These are phyloP conservation scores for Chiua sp. DNA, from an alignment of 1,284 basidiomycete species.

Conservation along the genomic window DNA sequence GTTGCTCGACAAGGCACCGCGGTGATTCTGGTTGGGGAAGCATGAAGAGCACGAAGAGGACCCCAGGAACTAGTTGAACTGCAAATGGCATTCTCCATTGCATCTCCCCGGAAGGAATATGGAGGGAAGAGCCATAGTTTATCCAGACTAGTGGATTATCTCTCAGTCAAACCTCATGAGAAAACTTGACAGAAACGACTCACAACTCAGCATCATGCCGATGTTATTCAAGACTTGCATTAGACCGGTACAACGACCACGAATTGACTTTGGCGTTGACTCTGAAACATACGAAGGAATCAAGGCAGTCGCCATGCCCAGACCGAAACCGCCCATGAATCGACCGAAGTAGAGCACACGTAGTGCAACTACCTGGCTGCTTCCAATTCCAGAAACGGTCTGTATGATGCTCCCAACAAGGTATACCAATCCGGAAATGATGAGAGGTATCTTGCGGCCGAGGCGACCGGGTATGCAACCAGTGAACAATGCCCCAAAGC, in stretches of 20 bases:
- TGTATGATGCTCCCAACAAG: constrained; percentile 60
- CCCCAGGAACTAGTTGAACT: constrained; percentile 57
- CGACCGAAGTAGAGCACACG: constrained; percentile 53
- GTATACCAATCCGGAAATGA: constrained; percentile 59
- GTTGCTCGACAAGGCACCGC: constrained; percentile 63
- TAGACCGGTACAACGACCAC: constrained; percentile 61
- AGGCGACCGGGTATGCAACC: constrained; percentile 47
- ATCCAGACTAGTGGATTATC: constrained; percentile 46
- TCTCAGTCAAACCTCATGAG: constrained; percentile 4
- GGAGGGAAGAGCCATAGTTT: constrained; percentile 47
- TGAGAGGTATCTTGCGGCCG: constrained; percentile 53
- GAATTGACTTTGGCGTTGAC: constrained; percentile 58
- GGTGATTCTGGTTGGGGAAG: constrained; percentile 62
- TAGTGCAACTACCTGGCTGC: constrained; percentile 43
- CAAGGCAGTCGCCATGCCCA: constrained; percentile 58
- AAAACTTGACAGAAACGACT: constrained; percentile 22
- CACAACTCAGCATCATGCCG: constrained; percentile 57
- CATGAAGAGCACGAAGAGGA: constrained; percentile 52
- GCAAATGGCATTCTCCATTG: constrained; percentile 65
- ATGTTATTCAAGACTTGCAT: constrained; percentile 58
- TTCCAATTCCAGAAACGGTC: constrained; percentile 49
- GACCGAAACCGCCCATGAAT: constrained; percentile 52
- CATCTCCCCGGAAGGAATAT: constrained; percentile 41
- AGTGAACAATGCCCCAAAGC: constrained; percentile 52
- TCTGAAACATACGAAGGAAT: constrained; percentile 65